Evolutionary conservation across 495 filamentous ascomycete species (phyloP), one percentile per base, ranked within the genome.

Genomic region (Cercophora sp.): DNA sequence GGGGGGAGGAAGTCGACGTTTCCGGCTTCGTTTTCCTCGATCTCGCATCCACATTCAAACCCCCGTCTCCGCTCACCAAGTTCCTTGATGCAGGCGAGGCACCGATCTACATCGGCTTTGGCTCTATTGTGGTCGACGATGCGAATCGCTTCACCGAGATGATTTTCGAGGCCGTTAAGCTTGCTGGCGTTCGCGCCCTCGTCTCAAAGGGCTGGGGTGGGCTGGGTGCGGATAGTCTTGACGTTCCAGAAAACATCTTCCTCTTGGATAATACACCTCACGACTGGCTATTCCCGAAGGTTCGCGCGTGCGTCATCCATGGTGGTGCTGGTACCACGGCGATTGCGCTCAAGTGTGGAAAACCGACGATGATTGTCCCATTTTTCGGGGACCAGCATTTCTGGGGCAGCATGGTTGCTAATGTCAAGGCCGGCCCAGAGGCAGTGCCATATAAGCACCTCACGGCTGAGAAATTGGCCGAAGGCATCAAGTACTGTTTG

Each of bases 321-420:
- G 83, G 83, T 3, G 83, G 83, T 1, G 84, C 83, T 1, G 83
- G 83, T 2, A 86, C 84, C 1, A 85, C 83, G 4, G 84, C 83
- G 3, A 83, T 82, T 16, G 79, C 81, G 13, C 71, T 86, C 20
- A 82, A 81, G 60, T 80, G 75, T 48, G 83, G 81, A 0, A 80
- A 75, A 53, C 83, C 83, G 18, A 85, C 81, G 15, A 80, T 86
- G 74, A 72, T 86, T 24, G 81, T 86, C 1, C 83, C 83, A 4
- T 86, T 86, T 64, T 86, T 86, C 57, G 83, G 83, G 0, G 83
- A 86, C 55, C 89, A 95, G 67, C 77, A 81, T 13, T 93, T 93
- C 65, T 95, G 89, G 89, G 89, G 87, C 8, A 66, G 75, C 4
- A 89, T 89, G 81, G 75, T 91, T 3, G 77, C 77, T 0, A 73